Conservation (phyloP, 2,329 filamentous ascomycete species). For the Coniochaeta sp. region DNA sequence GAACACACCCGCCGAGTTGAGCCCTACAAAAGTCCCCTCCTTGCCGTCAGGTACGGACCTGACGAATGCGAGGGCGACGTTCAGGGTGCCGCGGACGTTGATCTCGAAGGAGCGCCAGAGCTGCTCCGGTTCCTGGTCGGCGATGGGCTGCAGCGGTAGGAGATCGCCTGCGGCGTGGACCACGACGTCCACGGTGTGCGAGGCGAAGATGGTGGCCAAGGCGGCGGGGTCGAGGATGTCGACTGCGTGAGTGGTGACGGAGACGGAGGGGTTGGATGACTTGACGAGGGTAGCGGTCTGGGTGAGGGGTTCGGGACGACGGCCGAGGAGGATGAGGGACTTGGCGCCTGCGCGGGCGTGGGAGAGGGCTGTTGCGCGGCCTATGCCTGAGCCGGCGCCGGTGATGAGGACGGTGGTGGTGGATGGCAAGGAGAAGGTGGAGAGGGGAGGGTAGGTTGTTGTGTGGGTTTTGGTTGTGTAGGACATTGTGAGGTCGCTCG, state of each 20-base stretch:
- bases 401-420: conserved; percentile 16
- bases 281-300: conserved; percentile 4
- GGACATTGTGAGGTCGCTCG: conserved; percentile 2
- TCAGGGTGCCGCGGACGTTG: conserved; percentile 21
- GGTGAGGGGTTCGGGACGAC: conserved; percentile 6
- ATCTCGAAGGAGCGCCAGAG: conserved; percentile 15
- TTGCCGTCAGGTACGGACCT: background rate
- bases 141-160: conserved; percentile 8
- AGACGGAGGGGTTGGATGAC: background rate
- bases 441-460: conserved; percentile 8
- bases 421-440: conserved; percentile 8
- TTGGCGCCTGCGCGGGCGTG: conserved; percentile 10
- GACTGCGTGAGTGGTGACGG: conserved; percentile 5
- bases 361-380: conserved; percentile 7
- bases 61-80: conserved; percentile 19
- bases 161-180: conserved; percentile 23
- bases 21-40: no score
- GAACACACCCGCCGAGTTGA: conserved; percentile 15
- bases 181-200: conserved; percentile 18
- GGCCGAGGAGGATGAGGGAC: conserved; percentile 10
- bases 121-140: background rate
- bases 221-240: conserved; percentile 5
- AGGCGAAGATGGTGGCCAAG: conserved; percentile 5
- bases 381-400: conserved; percentile 10
- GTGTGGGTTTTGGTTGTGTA: conserved; percentile 10